Base-by-base conservation (phyloP, 305 asterid species). In the Nicotiana rustica region DNA sequence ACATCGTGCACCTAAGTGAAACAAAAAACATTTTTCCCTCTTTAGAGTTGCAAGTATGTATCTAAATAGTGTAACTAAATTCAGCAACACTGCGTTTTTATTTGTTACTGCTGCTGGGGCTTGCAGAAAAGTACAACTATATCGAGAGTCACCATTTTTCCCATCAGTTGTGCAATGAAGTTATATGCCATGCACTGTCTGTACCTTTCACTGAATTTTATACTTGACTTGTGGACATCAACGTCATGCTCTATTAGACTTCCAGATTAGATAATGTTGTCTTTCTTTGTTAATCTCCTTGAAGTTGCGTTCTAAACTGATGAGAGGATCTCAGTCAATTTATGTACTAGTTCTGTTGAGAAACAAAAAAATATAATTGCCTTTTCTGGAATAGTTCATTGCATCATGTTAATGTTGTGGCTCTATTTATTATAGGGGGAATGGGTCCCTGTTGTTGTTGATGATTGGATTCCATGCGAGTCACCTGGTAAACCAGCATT, bases 401-500 rank as follows among this genome's bases (percentile, higher is more conserved):
- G 12, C 67, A 84, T 29, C 19, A 68, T 19, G n/a, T 71, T n/a
- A 49, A 10, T 60, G 64, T 35, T 81, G 29, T 60, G n/a, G 13
- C 80, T 15, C 31, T 77, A 29, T 70, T 83, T 56, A 81, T 83
- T 76, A 7, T 86, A 97, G 99, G 99, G 99, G 67, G 99, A 97
- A 85, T 97, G 99, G 99, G 99, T 97, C 85, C 99, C 99, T 18
- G 99, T 97, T 76, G 98, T 97, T 29, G 97, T 97, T 31, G 99
- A 97, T 86, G 99, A 97, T 89, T 97, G 99, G 99, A 97, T 97
- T 90, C 99, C 99, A 38, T 97, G 99, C 62, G 99, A 97, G 87
- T 92, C 98, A 52, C 97, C 98, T 13, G 98, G 99, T 52, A 97
- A 90, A 87, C 99, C 99, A 62, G 98, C 99, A 80, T 97, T 97